phyloP scores from a whole-genome alignment of 2,329 filamentous ascomycete species.

The Hirsutella thompsonii region DNA sequence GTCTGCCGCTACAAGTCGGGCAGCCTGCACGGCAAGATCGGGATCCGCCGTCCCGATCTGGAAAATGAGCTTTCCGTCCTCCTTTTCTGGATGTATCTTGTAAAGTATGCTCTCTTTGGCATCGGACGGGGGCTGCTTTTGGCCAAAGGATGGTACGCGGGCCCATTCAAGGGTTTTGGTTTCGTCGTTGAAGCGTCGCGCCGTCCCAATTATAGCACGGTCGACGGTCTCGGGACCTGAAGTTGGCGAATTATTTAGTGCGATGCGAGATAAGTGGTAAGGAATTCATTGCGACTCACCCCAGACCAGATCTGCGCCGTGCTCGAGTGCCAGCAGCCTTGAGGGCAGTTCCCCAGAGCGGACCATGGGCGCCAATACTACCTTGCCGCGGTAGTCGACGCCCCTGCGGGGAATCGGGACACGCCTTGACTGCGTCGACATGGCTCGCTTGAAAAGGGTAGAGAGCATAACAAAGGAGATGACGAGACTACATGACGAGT shows the following conservation, averaged over 20 bases:
- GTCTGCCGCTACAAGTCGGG: conserved; percentile 70
- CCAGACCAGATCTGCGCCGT: conserved; percentile 96
- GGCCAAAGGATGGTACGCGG: conserved; percentile 58
- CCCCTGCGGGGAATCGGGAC: conserved; percentile 79
- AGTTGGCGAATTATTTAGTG: neutral
- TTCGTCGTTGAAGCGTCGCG: conserved; percentile 59
- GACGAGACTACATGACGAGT: conserved; percentile 7
- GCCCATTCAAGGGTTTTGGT: conserved; percentile 79
- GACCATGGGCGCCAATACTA: conserved; percentile 96
- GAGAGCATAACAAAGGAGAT: conserved; percentile 15
- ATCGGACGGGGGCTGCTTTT: conserved; percentile 41
- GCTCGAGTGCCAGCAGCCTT: conserved; percentile 76
- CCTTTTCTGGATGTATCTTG: conserved; percentile 64
- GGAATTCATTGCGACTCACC: conserved; percentile 33
- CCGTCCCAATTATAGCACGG: conserved; percentile 78
- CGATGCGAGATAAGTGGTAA: neutral
- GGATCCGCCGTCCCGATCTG: conserved; percentile 86
- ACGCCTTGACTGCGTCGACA: conserved; percentile 46
- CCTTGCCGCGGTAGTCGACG: conserved; percentile 85
- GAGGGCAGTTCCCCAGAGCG: conserved; percentile 92
- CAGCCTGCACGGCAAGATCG: conserved; percentile 69
- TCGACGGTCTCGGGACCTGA: conserved; percentile 88
- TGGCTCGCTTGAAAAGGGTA: conserved; percentile 32
- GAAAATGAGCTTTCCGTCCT: conserved; percentile 68
- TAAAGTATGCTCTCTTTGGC: conserved; percentile 62